phyloP scores from a whole-genome alignment of 306 rosid species.

The Cyamopsis tetragonoloba region DNA sequence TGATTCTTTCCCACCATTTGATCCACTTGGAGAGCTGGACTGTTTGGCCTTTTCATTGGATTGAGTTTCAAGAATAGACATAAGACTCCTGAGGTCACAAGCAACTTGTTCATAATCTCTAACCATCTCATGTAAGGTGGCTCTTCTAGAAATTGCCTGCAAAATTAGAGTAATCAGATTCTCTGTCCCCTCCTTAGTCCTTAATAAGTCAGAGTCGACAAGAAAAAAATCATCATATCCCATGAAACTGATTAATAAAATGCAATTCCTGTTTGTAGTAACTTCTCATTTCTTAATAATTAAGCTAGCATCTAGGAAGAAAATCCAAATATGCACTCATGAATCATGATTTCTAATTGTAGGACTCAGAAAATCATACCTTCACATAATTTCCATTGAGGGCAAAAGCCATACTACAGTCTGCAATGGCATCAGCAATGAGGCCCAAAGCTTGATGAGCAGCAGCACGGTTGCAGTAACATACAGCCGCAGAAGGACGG shows the following conservation, averaged over 20 bases:
- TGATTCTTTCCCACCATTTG: slow-evolving; percentile 53
- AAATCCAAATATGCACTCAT: slow-evolving; percentile 14
- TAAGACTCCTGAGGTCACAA: slow-evolving; percentile 62
- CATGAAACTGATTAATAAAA: slow-evolving; percentile 11
- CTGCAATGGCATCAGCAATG: slow-evolving; percentile 87
- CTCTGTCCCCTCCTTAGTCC: no score
- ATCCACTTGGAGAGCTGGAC: slow-evolving; percentile 47
- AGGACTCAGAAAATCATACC: slow-evolving; percentile 45
- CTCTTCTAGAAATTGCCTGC: slow-evolving; percentile 95
- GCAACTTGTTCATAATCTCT: slow-evolving; percentile 77
- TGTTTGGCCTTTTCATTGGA: slow-evolving; percentile 48
- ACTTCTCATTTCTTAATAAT: neutral
- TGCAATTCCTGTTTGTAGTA: neutral
- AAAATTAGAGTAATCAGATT: slow-evolving; percentile 25
- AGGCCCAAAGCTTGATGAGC: slow-evolving; percentile 89
- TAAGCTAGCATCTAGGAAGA: slow-evolving; percentile 8
- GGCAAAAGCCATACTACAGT: slow-evolving; percentile 87
- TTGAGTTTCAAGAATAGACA: slow-evolving; percentile 58
- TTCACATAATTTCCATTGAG: slow-evolving; percentile 75
- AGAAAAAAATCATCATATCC: slow-evolving; percentile 8
- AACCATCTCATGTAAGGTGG: slow-evolving; percentile 77
- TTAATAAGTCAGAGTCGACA: neutral
- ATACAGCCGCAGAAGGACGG: slow-evolving; percentile 76
- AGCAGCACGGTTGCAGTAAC: slow-evolving; percentile 95
- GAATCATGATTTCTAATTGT: slow-evolving; percentile 13